A percentile compares a stretch with the other conserved stretches of the same genome.
phyloP scores from a whole-genome alignment of 192 early-diverging fungal species.

The Thamnidium elegans region DNA sequence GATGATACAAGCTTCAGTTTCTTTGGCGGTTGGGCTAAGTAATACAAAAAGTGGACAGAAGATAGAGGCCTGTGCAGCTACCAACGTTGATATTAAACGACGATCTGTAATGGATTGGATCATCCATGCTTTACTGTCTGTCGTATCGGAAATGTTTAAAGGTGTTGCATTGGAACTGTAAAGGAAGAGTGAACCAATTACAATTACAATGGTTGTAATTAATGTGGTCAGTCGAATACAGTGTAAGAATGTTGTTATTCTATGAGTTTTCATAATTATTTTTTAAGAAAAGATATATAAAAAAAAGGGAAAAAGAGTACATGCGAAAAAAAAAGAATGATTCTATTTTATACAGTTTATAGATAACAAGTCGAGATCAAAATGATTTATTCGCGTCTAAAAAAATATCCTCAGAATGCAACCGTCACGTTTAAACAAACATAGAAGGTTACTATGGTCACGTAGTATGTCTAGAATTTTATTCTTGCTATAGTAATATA shows the following conservation, averaged over 20 bases:
- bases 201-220: slow-evolving; percentile 2
- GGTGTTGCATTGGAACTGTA: slow-evolving; percentile 12
- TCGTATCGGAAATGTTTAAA: neutral
- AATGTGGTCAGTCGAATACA: slow-evolving; percentile 16
- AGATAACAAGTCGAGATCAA: no score
- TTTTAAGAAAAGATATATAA: neutral
- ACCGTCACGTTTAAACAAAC: no score
- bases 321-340: neutral
- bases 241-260: neutral
- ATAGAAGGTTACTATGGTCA: no score
- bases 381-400: no score
- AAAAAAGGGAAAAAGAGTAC: neutral
- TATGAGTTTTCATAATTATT: neutral
- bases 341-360: no score
- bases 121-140: neutral
- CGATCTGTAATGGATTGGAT: slow-evolving; percentile 16
- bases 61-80: slow-evolving; percentile 28
- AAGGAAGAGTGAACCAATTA: slow-evolving; percentile 8
- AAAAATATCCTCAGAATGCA: no score
- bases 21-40: neutral
- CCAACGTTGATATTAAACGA: slow-evolving; percentile 26
- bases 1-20: neutral
- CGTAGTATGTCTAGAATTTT: no score
- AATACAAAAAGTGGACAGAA: slow-evolving; percentile 22
- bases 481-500: no score